Evolutionary conservation across 1,139 yeast genomes (phyloP), one percentile per base, ranked within the genome.

Genomic region (Blastobotrys ciferrii): DNA sequence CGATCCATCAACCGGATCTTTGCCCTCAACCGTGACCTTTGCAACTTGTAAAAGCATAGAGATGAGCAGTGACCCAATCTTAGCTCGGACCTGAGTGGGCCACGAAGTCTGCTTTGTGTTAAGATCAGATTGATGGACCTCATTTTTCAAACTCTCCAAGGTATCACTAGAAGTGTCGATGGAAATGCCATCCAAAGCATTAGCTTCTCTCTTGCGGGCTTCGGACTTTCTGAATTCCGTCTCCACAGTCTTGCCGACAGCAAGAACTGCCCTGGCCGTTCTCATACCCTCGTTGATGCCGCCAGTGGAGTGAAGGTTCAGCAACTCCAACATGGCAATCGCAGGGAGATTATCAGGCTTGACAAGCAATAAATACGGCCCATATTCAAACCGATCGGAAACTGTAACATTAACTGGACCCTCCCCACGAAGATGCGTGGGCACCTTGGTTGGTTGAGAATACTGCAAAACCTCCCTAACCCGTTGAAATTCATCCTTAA

Each of bases 161-260:
- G 56, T 30, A 12, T 50, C 53, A 11, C 20, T 23, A n/a, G 14
- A 14, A 1, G 30, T 12, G n/a, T 28, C 31, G n/a, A 48, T n/a
- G 12, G 43, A 45, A 38, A 58, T 41, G 12, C 61, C 64, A 15
- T 52, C 69, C 51, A 75, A 70, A 7, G 78, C 73, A 53, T 74
- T 76, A 36, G 76, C 74, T 57, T 84, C 94, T 3, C 63, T 53
- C 40, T 57, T 55, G 14, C 55, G 52, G n/a, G 59, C 55, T 14
- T 76, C 74, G 56, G 83, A 84, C 0, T 92, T 77, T 58, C 86
- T 79, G 64, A 84, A 87, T 65, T 92, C 98, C 57, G 82, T 68
- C 65, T 92, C 97, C 31, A 91, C 74, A 6, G 96, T 92, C 58
- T 77, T 81, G 3, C 97, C 96, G 4, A 92, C 89, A 0, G 87